A percentile compares a stretch with the other conserved stretches of the same genome.
Conservation (phyloP, 140 eudicot genomes). For the Erigeron philadelphicus region DNA sequence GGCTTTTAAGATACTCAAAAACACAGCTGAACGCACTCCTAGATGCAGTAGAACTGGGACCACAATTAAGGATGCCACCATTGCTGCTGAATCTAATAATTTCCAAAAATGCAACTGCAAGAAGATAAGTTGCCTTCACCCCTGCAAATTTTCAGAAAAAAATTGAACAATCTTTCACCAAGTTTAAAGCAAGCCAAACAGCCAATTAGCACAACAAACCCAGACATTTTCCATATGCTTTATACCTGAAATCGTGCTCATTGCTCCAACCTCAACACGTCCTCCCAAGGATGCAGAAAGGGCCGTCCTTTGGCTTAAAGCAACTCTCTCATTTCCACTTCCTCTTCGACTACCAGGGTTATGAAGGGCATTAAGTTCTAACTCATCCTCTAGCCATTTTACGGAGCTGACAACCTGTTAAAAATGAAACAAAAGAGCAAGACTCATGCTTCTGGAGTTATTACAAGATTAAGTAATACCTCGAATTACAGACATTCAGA, state of each 20-base stretch:
- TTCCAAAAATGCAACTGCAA: constrained; percentile 91
- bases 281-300: constrained; percentile 98
- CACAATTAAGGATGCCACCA: constrained; percentile 95
- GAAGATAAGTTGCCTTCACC: constrained; percentile 95
- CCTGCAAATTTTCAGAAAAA: constrained; percentile 44
- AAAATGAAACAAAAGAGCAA: constrained; percentile 2
- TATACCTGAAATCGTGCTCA: constrained; percentile 92
- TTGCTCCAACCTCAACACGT: constrained; percentile 84
- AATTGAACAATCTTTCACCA: constrained; percentile 10
- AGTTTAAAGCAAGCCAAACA: constrained; percentile 13
- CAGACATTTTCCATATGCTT: not conserved
- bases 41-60: constrained; percentile 59
- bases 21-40: constrained; percentile 96
- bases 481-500: not conserved
- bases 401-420: constrained; percentile 95
- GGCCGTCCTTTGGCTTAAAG: constrained; percentile 79
- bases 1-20: constrained; percentile 91
- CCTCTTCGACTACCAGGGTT: constrained; percentile 97
- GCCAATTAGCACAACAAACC: constrained; percentile 11
- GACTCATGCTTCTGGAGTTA: not conserved
- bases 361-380: constrained; percentile 98
- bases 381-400: constrained; percentile 99
- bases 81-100: constrained; percentile 94
- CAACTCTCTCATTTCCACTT: constrained; percentile 96
- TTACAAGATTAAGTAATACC: not conserved